Evolutionary conservation across 768 basidiomycete species (phyloP), one percentile per base, ranked within the genome.

Genomic region (Naganishia onofrii): DNA sequence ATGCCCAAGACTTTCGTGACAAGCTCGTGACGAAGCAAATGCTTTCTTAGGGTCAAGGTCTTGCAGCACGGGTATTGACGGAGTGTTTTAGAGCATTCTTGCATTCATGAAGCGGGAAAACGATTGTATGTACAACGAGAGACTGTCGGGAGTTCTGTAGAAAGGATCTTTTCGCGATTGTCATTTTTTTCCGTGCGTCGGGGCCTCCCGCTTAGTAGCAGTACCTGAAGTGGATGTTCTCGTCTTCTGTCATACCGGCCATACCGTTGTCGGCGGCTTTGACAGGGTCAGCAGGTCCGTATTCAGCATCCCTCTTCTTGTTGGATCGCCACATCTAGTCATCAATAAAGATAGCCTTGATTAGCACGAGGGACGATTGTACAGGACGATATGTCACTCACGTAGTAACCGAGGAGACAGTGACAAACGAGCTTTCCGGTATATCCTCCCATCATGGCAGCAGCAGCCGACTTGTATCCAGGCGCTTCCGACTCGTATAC

Each of bases 211-310:
- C 56, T 36, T 38, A 58, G 57, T 58, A 58, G 57, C 31, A 34
- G 34, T 58, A 58, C 38, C 57, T 32, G 57, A 58, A 58, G 57
- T 58, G 34, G 9, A 21, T 34, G 57, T 58, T 70, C 72, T 77
- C 73, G n/a, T 74, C 73, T 71, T 81, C 81, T 23, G 78, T 81
- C 75, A 74, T 73, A 56, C 77, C 79, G 53, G 73, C 73, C 78
- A 81, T 80, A 70, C 79, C 80, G 63, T 75, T 76, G 29, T 79
- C 79, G 13, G 80, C 80, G 26, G 79, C 73, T 15, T 67, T 58
- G 48, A 75, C 67, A 29, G 74, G 72, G 65, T 80, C 78, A 31
- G 80, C 78, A 6, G 73, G 74, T 5, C 78, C 79, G 69, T 77
- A 70, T 29, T 74, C 71, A 23, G 57, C 70, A 72, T 79, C 76